Percentiles rank a stretch among this genome's conserved stretches.
phyloP scores from a whole-genome alignment of 768 basidiomycete species.

The Clavaria fumosa region DNA sequence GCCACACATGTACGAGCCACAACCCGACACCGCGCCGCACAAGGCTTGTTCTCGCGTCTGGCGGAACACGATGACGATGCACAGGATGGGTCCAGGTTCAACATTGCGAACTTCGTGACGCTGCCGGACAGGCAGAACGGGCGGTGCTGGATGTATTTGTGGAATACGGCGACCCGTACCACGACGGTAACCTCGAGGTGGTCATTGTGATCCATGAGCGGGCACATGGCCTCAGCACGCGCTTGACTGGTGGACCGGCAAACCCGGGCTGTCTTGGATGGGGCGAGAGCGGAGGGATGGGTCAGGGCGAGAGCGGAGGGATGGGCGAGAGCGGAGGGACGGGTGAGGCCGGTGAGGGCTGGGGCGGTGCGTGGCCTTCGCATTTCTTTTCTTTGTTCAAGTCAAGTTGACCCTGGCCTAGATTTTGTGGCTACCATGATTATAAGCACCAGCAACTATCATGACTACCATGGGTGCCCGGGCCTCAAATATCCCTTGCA shows the following conservation, averaged over 20 bases:
- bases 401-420: too few relatives aligned
- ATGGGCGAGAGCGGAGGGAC: too few relatives aligned
- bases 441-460: slow-evolving; percentile 57
- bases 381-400: too few relatives aligned
- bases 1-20: too few relatives aligned
- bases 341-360: too few relatives aligned
- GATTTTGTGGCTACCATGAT: slow-evolving; percentile 83
- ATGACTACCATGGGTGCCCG: slow-evolving; percentile 91
- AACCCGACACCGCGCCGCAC: too few relatives aligned
- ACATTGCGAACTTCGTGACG: not conserved
- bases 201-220: slow-evolving; percentile 15
- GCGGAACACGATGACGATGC: too few relatives aligned
- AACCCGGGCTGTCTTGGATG: slow-evolving; percentile 46
- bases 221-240: slow-evolving; percentile 2
- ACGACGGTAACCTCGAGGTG: slow-evolving; percentile 34
- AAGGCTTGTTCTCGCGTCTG: too few relatives aligned
- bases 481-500: slow-evolving; percentile 64
- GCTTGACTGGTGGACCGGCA: slow-evolving; percentile 14
- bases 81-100: slow-evolving; percentile 22
- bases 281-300: slow-evolving; percentile 52
- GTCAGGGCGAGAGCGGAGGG: too few relatives aligned
- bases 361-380: too few relatives aligned
- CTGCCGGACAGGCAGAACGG: not conserved
- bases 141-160: not conserved
- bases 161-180: slow-evolving; percentile 18